Percentiles rank a stretch among this genome's conserved stretches.
Evolutionary conservation across 1,284 basidiomycete species (phyloP).

Genomic region (Meripilus lineatus): DNA sequence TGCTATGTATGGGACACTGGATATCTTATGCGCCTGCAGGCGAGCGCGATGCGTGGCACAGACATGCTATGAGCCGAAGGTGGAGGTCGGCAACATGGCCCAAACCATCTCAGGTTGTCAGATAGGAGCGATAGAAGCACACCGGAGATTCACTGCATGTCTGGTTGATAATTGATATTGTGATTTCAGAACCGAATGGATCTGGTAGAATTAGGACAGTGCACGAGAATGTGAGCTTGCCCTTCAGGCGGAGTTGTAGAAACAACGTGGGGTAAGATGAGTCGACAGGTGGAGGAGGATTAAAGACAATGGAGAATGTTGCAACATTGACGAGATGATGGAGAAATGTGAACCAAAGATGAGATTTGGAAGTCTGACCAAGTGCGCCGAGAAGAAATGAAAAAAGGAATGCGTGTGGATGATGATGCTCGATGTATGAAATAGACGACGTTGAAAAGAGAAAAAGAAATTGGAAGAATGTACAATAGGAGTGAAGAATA

Average conservation of each 20-base stretch:
- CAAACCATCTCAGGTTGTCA: too few relatives aligned
- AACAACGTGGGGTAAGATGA: conserved; percentile 11
- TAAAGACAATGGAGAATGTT: conserved; percentile 26
- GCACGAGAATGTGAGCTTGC: conserved; percentile 15
- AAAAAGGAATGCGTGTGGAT: conserved; percentile 28
- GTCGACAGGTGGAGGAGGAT: conserved; percentile 16
- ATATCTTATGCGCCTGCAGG: too few relatives aligned
- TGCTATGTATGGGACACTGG: too few relatives aligned
- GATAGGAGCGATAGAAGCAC: too few relatives aligned
- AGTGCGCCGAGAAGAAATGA: conserved; percentile 24
- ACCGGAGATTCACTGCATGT: too few relatives aligned
- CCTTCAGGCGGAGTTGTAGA: conserved; percentile 18
- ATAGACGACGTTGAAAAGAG: too few relatives aligned
- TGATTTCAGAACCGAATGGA: neutral
- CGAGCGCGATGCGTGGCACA: too few relatives aligned
- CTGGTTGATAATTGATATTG: too few relatives aligned
- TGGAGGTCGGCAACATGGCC: too few relatives aligned
- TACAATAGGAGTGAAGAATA: conserved; percentile 74
- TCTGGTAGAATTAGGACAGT: conserved; percentile 7
- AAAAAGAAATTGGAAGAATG: conserved; percentile 22
- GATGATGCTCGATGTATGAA: conserved; percentile 20
- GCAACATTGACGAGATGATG: conserved; percentile 42
- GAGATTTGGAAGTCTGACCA: conserved; percentile 27
- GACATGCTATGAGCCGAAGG: too few relatives aligned
- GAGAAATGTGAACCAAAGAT: conserved; percentile 16